Evolutionary conservation across 192 early-diverging fungal genomes (phyloP).

Genomic region (Irineochytrium annulatum): DNA sequence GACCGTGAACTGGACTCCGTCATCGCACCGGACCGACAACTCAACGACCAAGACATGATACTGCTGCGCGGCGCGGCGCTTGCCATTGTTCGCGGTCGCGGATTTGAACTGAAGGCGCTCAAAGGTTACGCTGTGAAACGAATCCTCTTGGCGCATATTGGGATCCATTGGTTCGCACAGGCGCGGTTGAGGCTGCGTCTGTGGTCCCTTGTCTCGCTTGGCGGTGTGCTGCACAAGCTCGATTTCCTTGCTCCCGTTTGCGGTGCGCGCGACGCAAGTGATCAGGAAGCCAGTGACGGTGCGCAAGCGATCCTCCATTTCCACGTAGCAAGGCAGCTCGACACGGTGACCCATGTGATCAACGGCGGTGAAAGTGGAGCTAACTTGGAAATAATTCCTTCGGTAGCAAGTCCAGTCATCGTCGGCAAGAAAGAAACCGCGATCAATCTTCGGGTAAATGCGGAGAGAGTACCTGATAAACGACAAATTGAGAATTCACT

Average conservation of each 20-base stretch:
- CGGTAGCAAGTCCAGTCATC: slow-evolving; percentile 96
- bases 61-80: slow-evolving; percentile 89
- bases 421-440: slow-evolving; percentile 90
- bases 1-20: slow-evolving; percentile 51
- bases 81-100: slow-evolving; percentile 93
- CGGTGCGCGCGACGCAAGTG: slow-evolving; percentile 71
- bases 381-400: slow-evolving; percentile 96
- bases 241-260: slow-evolving; percentile 68
- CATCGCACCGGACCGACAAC: slow-evolving; percentile 68
- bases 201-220: slow-evolving; percentile 92
- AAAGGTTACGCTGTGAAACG: slow-evolving; percentile 62
- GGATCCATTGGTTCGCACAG: slow-evolving; percentile 5
- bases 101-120: slow-evolving; percentile 97
- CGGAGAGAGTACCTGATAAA: slow-evolving; percentile 49
- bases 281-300: slow-evolving; percentile 67
- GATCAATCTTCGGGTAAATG: slow-evolving; percentile 77
- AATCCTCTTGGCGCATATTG: slow-evolving; percentile 11
- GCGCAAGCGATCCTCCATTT: slow-evolving; percentile 44
- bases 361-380: slow-evolving; percentile 54
- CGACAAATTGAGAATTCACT: neutral
- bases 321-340: slow-evolving; percentile 60
- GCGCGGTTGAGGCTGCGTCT: slow-evolving; percentile 52
- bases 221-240: slow-evolving; percentile 85
- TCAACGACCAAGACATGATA: slow-evolving; percentile 84
- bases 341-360: slow-evolving; percentile 20